These are phyloP conservation scores for Larix kaempferi DNA, from an alignment of 75 land plant species.

Conservation along the genomic window DNA sequence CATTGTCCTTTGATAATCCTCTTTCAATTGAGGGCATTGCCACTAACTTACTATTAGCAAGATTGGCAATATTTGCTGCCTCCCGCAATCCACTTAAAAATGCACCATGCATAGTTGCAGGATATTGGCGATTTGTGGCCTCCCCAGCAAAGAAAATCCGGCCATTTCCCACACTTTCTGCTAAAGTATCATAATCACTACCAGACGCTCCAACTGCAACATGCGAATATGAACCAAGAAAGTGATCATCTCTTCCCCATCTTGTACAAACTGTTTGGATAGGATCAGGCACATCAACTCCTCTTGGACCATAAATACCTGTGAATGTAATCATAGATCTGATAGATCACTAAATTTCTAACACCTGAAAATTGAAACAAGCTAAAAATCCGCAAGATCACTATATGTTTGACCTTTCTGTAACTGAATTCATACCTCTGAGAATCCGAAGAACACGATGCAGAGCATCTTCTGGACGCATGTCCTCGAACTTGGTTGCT, in stretches of 20 bases:
- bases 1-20: constrained; percentile 35
- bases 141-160: constrained; percentile 43
- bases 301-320: constrained; percentile 66
- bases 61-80: constrained; percentile 25
- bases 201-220: constrained; percentile 66
- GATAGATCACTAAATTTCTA: not conserved
- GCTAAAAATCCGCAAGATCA: not conserved
- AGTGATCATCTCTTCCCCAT: constrained; percentile 67
- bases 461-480: constrained; percentile 42
- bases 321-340: not conserved
- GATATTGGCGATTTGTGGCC: constrained; percentile 37
- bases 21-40: constrained; percentile 21
- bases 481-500: constrained; percentile 55
- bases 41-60: constrained; percentile 11
- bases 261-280: constrained; percentile 61
- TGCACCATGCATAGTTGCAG: constrained; percentile 51
- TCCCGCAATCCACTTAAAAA: constrained; percentile 43
- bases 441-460: constrained; percentile 58
- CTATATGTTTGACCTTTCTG: not conserved
- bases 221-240: constrained; percentile 73
- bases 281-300: constrained; percentile 65
- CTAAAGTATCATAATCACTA: constrained; percentile 58
- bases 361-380: not conserved
- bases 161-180: constrained; percentile 31
- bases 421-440: constrained; percentile 42